phyloP scores from a whole-genome alignment of 805 yeast species.

The Candida methanosorbosa region DNA sequence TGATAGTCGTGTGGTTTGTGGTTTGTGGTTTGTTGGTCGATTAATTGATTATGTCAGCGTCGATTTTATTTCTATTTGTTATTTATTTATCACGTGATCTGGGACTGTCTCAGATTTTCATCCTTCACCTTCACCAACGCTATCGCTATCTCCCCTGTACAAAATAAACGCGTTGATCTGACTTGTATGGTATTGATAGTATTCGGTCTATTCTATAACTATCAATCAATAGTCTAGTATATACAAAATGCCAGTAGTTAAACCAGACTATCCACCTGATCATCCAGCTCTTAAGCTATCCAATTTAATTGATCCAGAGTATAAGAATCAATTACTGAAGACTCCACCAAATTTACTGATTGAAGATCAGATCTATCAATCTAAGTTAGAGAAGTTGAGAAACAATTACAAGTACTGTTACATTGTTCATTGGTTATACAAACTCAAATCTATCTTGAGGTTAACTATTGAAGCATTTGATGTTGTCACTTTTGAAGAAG shows the following conservation, averaged over 20 bases:
- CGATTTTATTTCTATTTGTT: no score
- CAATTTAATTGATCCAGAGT: conserved; percentile 24
- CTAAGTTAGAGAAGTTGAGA: conserved; percentile 23
- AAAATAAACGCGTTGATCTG: no score
- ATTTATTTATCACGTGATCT: no score
- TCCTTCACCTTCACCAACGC: no score
- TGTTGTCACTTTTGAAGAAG: conserved; percentile 54
- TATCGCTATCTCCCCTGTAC: no score
- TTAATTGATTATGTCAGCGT: no score
- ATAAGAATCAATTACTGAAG: conserved; percentile 24
- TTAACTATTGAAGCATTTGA: conserved; percentile 46
- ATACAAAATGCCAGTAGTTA: not conserved
- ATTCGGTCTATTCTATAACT: no score
- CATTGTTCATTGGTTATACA: conserved; percentile 47
- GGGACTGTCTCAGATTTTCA: no score
- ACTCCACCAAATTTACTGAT: conserved; percentile 30
- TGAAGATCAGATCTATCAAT: conserved; percentile 28
- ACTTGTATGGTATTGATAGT: no score
- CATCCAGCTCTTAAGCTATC: conserved; percentile 26
- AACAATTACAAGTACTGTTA: conserved; percentile 28
- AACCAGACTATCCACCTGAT: not conserved
- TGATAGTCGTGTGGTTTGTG: no score
- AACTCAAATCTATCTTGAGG: conserved; percentile 42
- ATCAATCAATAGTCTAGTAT: no score
- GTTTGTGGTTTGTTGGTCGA: no score